A percentile compares a stretch with the other conserved stretches of the same genome.
These are phyloP conservation scores for Kappamyces sp. DNA, from an alignment of 192 early-diverging fungal species.

Conservation along the genomic window DNA sequence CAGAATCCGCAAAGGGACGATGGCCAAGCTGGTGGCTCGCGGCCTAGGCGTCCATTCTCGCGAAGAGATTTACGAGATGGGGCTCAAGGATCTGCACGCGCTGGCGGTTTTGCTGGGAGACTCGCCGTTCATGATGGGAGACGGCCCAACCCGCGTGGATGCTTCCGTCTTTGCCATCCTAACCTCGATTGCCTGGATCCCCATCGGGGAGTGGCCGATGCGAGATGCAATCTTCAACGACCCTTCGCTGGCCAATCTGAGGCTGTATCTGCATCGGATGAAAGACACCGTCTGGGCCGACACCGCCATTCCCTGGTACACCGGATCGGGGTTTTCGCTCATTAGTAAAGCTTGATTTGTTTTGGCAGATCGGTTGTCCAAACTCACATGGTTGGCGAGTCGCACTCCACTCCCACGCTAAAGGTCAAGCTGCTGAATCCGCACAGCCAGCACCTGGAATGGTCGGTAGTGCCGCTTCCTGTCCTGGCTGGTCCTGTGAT, in stretches of 20 bases:
- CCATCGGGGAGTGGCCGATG: slow-evolving; percentile 28
- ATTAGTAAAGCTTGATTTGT: too few species aligned
- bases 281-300: too few species aligned
- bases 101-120: slow-evolving; percentile 28
- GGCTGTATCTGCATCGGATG: slow-evolving; percentile 24
- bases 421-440: too few species aligned
- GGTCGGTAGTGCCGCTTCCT: too few species aligned
- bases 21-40: slow-evolving; percentile 12
- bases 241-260: slow-evolving; percentile 16
- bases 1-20: slow-evolving; percentile 9
- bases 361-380: too few species aligned
- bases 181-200: slow-evolving; percentile 24
- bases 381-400: too few species aligned
- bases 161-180: slow-evolving; percentile 31
- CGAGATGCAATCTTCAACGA: slow-evolving; percentile 19
- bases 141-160: slow-evolving; percentile 17
- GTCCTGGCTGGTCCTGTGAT: too few species aligned
- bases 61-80: slow-evolving; percentile 31
- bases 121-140: slow-evolving; percentile 26
- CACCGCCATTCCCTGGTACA: too few species aligned
- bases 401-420: too few species aligned
- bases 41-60: slow-evolving; percentile 21
- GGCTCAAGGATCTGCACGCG: slow-evolving; percentile 23
- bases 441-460: too few species aligned
- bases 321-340: too few species aligned